A percentile compares a stretch with the other conserved stretches of the same genome.
phyloP scores from a whole-genome alignment of 495 filamentous ascomycete genomes.

The Emericellopsis terricola region DNA sequence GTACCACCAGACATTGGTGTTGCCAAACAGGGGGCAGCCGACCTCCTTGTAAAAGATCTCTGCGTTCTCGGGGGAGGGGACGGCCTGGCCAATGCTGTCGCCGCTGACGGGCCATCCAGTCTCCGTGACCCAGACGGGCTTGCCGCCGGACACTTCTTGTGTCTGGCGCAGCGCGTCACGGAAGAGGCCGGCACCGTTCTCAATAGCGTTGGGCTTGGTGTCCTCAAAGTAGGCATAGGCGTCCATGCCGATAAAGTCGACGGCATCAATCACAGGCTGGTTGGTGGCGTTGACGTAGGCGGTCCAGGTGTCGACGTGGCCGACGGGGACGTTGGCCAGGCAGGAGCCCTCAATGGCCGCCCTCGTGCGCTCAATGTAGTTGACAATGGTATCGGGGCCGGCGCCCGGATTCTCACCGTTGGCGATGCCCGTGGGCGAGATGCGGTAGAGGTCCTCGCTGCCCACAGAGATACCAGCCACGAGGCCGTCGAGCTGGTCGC shows the following conservation, averaged over 20 bases:
- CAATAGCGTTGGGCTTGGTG: conserved; percentile 47
- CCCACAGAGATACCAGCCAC: conserved; percentile 81
- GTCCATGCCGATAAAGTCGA: conserved; percentile 67
- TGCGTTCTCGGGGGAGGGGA: conserved; percentile 49
- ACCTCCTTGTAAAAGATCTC: conserved; percentile 65
- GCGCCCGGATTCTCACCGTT: conserved; percentile 28
- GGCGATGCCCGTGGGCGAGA: conserved; percentile 34
- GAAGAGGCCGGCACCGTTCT: conserved; percentile 42
- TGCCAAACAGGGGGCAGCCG: conserved; percentile 51
- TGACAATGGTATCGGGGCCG: conserved; percentile 36
- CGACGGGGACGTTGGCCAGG: conserved; percentile 39
- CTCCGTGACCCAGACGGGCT: conserved; percentile 78
- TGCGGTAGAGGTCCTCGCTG: conserved; percentile 79
- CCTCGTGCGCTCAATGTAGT: conserved; percentile 49
- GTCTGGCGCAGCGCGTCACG: conserved; percentile 40
- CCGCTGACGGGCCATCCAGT: conserved; percentile 75
- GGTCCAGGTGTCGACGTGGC: conserved; percentile 90
- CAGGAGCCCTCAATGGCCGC: conserved; percentile 37
- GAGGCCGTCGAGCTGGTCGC: conserved; percentile 37
- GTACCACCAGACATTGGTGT: conserved; percentile 60
- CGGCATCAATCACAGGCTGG: conserved; percentile 44
- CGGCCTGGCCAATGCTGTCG: conserved; percentile 35
- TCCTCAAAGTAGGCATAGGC: conserved; percentile 61
- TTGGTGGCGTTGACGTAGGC: conserved; percentile 63
- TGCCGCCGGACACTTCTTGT: conserved; percentile 36